A percentile compares a stretch with the other conserved stretches of the same genome.
Evolutionary conservation across 371 early-diverging fungal genomes (phyloP).

Genomic region (Rhizopus sp.): DNA sequence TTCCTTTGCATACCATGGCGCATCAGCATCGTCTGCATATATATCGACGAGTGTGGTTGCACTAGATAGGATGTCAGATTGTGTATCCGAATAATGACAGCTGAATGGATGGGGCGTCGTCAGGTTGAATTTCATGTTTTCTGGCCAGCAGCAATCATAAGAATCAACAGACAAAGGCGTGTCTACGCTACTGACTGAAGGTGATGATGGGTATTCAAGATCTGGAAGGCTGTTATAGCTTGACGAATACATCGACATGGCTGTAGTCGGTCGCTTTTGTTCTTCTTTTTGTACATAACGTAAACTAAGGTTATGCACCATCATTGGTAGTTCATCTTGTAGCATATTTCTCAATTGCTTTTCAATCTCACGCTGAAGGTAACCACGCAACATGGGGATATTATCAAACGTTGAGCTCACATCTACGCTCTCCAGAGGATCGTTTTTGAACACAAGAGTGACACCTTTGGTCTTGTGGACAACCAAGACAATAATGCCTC

Average conservation of each 20-base stretch:
- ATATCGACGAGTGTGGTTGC: constrained; percentile 20
- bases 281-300: constrained; percentile 25
- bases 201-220: constrained; percentile 11
- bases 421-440: constrained; percentile 90
- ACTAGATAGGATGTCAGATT: constrained; percentile 17
- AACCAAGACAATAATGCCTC: constrained; percentile 93
- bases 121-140: constrained; percentile 20
- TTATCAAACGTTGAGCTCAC: constrained; percentile 95
- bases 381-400: constrained; percentile 79
- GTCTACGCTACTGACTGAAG: constrained; percentile 9
- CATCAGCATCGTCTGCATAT: constrained; percentile 34
- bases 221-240: constrained; percentile 14
- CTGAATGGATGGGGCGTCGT: neutral
- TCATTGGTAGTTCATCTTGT: constrained; percentile 89
- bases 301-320: constrained; percentile 87
- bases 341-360: constrained; percentile 85
- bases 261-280: constrained; percentile 18
- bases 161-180: constrained; percentile 17
- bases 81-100: constrained; percentile 6
- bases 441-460: constrained; percentile 95
- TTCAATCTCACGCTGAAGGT: constrained; percentile 92
- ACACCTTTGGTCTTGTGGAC: constrained; percentile 91
- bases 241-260: constrained; percentile 1
- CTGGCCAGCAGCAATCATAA: constrained; percentile 16
- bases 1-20: constrained; percentile 44